Percentiles rank a stretch among this genome's conserved stretches.
These are phyloP conservation scores for Coccinonectria pachysandricola DNA, from an alignment of 2,329 filamentous ascomycete genomes.

Conservation along the genomic window DNA sequence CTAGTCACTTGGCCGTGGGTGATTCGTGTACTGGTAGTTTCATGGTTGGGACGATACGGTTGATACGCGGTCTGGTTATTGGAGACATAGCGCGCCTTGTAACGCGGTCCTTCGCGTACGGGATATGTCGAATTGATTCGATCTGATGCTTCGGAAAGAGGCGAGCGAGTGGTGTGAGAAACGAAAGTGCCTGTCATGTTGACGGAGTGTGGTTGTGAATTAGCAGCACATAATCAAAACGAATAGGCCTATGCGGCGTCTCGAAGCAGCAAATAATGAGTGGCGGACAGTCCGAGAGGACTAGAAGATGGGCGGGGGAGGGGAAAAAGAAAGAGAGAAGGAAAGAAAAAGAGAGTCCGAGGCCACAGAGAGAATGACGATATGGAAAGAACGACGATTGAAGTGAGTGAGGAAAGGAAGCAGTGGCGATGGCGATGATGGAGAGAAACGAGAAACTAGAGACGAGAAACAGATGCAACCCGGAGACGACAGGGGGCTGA, in stretches of 20 bases:
- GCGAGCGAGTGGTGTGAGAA: slow-evolving; percentile 24
- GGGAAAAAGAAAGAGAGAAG: slow-evolving; percentile 5
- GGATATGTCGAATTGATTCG: slow-evolving; percentile 34
- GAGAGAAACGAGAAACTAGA: slow-evolving; percentile 2
- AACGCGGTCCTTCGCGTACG: slow-evolving; percentile 14
- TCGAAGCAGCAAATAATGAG: slow-evolving; percentile 2
- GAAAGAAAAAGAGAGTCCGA: slow-evolving; percentile 4
- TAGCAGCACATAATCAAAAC: slow-evolving; percentile 26
- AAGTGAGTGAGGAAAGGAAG: slow-evolving; percentile 7
- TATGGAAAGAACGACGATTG: slow-evolving; percentile 5
- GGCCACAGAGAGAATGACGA: slow-evolving; percentile 4
- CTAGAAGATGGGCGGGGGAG: slow-evolving; percentile 4
- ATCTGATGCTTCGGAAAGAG: slow-evolving; percentile 37
- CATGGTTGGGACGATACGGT: slow-evolving; percentile 5
- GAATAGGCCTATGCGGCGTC: slow-evolving; percentile 1
- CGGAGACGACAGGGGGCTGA: background rate
- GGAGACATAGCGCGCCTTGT: slow-evolving; percentile 24
- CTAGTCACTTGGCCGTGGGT: slow-evolving; percentile 10
- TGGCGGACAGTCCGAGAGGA: slow-evolving; percentile 3
- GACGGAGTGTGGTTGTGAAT: slow-evolving; percentile 9
- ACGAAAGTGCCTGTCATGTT: slow-evolving; percentile 24
- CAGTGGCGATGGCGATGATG: slow-evolving; percentile 8
- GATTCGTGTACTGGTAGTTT: slow-evolving; percentile 2
- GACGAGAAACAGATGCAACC: too few relatives aligned
- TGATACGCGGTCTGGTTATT: slow-evolving; percentile 11